Conservation (phyloP, 768 basidiomycete species). For the Gelatoporia subvermispora region DNA sequence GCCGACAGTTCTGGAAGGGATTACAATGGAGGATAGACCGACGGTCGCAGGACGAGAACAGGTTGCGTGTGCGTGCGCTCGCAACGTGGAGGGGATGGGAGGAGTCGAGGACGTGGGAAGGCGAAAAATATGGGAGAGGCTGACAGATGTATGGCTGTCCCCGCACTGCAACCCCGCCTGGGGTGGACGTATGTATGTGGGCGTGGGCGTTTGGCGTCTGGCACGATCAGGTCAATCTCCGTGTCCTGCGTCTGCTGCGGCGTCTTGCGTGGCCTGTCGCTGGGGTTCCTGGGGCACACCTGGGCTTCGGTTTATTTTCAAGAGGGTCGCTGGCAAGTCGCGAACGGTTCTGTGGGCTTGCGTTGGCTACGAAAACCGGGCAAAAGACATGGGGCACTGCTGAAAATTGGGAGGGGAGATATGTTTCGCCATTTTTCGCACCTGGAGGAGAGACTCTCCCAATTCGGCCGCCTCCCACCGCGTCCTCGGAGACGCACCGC, state of each 20-base stretch:
- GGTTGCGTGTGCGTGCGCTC: neutral
- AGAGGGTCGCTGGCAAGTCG: too few species aligned
- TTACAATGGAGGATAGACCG: neutral
- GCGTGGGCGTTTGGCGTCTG: neutral
- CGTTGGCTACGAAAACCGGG: neutral
- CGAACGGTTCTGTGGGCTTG: neutral
- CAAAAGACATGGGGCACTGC: neutral
- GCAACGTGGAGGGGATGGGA: neutral
- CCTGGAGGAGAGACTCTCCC: neutral
- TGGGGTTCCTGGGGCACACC: too few species aligned
- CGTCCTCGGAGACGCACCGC: slow-evolving; percentile 6
- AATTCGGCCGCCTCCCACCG: neutral
- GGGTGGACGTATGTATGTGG: neutral
- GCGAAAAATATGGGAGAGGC: neutral
- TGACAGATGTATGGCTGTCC: neutral
- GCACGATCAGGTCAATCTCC: too few species aligned
- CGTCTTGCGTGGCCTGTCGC: too few species aligned
- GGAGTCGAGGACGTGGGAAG: neutral
- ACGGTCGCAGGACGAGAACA: neutral
- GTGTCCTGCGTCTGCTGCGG: too few species aligned
- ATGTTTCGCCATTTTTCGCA: slow-evolving; percentile 12
- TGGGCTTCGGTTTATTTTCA: too few species aligned
- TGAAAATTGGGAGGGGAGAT: slow-evolving; percentile 5
- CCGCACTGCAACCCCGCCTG: neutral
- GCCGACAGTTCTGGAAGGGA: neutral